Base-by-base conservation (phyloP, 257 asterid species). In the Forsythia suspensa region DNA sequence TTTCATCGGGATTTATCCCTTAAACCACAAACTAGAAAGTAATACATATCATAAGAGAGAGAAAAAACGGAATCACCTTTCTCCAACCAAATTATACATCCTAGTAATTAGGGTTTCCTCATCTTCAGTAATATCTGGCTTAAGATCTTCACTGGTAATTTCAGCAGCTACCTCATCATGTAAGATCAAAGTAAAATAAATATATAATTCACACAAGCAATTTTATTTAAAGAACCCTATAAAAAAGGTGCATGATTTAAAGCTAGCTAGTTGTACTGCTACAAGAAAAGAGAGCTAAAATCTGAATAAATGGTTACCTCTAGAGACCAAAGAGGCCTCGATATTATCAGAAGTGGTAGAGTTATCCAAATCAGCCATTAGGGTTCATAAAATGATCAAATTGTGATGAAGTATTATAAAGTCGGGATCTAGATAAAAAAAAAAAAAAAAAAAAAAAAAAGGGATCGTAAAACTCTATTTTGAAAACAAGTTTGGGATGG, bases 61-160 rank as follows among this genome's bases (percentile, higher is more conserved):
- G 8, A 20, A 5, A 12, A 5, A n/a, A 67, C 39, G 38, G 15
- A 70, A 51, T 52, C 79, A 74, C 90, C 86, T 87, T 73, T 82
- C 87, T 73, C 90, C 88, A 79, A 87, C 80, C 79, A 87, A 87
- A 71, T 76, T 85, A 65, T 82, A 71, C 90, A 87, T 85, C 82
- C 86, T 87, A 24, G 77, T n/a, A 75, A 87, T 85, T 87, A 87
- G 90, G 89, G 88, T 82, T 85, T 87, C 82, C 72, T 87, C 90
- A 59, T 87, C 90, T 12, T 29, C 71, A 9, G 87, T 72, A 83
- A 87, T 78, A 82, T 76, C 86, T 43, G 77, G 63, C 81, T 76
- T 80, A 5, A 79, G 18, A 44, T 84, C 84, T 80, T 80, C 70
- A 71, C 55, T 63, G 66, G 76, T 71, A 71, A 13, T 74, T 52